Percentiles rank a stretch among this genome's conserved stretches.
These are phyloP conservation scores for Helichrysum umbraculigerum DNA, from an alignment of 129 eudicot species.

Conservation along the genomic window DNA sequence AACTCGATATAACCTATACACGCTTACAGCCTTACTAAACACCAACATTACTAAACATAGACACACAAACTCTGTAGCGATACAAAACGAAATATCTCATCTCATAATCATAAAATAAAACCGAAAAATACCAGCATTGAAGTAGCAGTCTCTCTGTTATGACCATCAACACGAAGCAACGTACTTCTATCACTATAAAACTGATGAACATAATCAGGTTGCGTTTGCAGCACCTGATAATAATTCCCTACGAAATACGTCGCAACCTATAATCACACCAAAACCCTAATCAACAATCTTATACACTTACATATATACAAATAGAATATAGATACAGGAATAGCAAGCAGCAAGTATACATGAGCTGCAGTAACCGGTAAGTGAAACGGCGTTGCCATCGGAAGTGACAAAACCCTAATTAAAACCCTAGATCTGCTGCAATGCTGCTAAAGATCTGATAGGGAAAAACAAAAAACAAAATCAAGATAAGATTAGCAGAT, in stretches of 20 bases:
- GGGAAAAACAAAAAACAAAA: neutral
- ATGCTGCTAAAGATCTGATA: conserved; percentile 40
- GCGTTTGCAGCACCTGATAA: conserved; percentile 66
- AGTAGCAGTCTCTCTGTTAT: conserved; percentile 59
- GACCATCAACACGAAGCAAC: conserved; percentile 76
- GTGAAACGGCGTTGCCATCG: conserved; percentile 68
- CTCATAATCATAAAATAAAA: neutral
- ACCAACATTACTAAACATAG: neutral
- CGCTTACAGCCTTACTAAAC: neutral
- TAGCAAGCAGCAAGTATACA: conserved; percentile 14
- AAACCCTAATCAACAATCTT: conserved; percentile 6
- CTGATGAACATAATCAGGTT: conserved; percentile 72
- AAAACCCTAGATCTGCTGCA: conserved; percentile 70
- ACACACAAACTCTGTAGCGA: neutral
- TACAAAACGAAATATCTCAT: neutral
- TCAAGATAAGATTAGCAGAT: neutral
- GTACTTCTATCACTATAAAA: conserved; percentile 74
- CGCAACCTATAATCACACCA: conserved; percentile 53
- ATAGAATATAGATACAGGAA: neutral
- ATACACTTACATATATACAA: neutral
- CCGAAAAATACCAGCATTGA: conserved; percentile 65
- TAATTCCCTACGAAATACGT: conserved; percentile 80
- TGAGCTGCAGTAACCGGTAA: conserved; percentile 77
- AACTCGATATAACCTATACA: neutral
- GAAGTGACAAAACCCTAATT: conserved; percentile 25